phyloP scores from a whole-genome alignment of 2,329 filamentous ascomycete genomes.

The Penicillium verrucosum region DNA sequence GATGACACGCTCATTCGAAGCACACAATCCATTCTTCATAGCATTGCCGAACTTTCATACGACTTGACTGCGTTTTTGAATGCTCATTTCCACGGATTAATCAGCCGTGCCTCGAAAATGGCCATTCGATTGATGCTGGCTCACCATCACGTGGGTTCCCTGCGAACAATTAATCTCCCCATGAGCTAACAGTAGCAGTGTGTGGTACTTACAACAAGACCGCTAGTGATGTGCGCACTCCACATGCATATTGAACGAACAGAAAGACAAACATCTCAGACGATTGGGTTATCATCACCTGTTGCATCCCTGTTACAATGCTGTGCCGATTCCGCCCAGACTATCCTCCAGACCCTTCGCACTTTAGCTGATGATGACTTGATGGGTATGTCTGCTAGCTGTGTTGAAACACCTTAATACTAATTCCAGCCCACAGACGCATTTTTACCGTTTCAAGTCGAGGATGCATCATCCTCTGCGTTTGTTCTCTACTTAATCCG shows the following conservation, averaged over 20 bases:
- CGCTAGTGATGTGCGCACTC: constrained; percentile 27
- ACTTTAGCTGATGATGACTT: constrained; percentile 24
- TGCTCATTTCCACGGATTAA: constrained; percentile 24
- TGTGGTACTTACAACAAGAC: constrained; percentile 27
- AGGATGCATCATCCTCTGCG: constrained; percentile 43
- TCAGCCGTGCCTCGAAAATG: constrained; percentile 27
- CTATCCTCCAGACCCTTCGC: constrained; percentile 26
- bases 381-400: constrained; percentile 11
- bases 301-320: constrained; percentile 26
- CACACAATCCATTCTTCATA: constrained; percentile 26
- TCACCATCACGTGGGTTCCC: constrained; percentile 25
- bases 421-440: constrained; percentile 24
- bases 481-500: constrained; percentile 40
- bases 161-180: background rate
- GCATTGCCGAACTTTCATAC: constrained; percentile 26
- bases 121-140: constrained; percentile 27
- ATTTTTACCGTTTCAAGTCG: constrained; percentile 43
- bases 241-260: constrained; percentile 27
- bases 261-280: constrained; percentile 16
- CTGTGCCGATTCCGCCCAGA: constrained; percentile 26
- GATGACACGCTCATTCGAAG: constrained; percentile 24
- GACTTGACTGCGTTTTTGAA: constrained; percentile 25
- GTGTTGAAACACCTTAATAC: background rate
- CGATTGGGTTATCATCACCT: constrained; percentile 14
- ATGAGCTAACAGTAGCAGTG: constrained; percentile 16